Evolutionary conservation across 768 basidiomycete species (phyloP).

Genomic region (Suillus occidentalis): DNA sequence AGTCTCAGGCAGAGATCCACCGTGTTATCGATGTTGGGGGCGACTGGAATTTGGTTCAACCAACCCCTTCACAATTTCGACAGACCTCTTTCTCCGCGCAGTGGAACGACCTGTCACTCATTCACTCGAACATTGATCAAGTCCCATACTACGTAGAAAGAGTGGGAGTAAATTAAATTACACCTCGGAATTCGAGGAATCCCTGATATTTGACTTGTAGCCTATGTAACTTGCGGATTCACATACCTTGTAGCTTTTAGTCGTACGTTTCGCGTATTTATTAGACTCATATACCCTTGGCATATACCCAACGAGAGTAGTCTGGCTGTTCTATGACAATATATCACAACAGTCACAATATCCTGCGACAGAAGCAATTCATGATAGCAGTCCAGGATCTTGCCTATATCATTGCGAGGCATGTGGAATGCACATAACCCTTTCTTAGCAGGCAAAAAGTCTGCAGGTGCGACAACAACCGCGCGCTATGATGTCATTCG

Average conservation of each 20-base stretch:
- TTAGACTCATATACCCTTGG: neutral
- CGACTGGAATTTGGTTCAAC: constrained; percentile 4
- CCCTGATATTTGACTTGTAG: neutral
- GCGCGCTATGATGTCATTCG: neutral
- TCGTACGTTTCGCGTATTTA: neutral
- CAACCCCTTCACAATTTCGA: constrained; percentile 1
- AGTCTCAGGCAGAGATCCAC: neutral
- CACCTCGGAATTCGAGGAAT: neutral
- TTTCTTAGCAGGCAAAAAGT: neutral
- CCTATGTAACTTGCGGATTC: neutral
- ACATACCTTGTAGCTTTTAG: neutral
- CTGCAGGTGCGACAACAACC: neutral
- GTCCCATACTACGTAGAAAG: constrained; percentile 1
- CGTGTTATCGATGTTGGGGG: neutral
- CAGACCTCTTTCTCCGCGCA: neutral
- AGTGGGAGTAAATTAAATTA: neutral
- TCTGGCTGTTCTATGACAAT: neutral
- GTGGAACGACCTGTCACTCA: neutral
- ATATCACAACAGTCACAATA: neutral
- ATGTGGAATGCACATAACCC: neutral
- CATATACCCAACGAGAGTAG: no score
- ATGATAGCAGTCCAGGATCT: no score
- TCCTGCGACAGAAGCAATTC: neutral
- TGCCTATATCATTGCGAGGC: neutral
- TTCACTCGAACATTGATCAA: constrained; percentile 1